Evolutionary conservation across 2,329 filamentous ascomycete species (phyloP).

Genomic region (Rhynchosporium graminicola): DNA sequence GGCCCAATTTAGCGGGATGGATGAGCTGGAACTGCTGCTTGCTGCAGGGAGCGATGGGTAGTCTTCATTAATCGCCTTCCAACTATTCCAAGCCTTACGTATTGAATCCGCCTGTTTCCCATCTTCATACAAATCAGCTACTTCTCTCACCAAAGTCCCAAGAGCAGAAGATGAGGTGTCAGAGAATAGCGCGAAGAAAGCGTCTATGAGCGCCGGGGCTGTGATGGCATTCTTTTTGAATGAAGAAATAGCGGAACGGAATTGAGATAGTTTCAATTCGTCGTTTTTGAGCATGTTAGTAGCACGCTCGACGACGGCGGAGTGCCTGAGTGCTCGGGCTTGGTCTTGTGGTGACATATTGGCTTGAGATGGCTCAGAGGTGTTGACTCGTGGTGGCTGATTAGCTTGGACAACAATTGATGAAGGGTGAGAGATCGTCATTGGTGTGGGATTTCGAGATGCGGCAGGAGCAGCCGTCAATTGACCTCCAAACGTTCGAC

Average conservation of each 20-base stretch:
- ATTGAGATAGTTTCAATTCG: slow-evolving; percentile 69
- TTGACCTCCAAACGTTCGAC: slow-evolving; percentile 81
- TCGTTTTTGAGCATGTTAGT: slow-evolving; percentile 79
- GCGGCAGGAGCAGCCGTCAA: slow-evolving; percentile 53
- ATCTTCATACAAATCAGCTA: slow-evolving; percentile 91
- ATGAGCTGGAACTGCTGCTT: slow-evolving; percentile 52
- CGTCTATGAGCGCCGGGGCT: slow-evolving; percentile 78
- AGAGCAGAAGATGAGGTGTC: slow-evolving; percentile 78
- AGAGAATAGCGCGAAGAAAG: slow-evolving; percentile 80
- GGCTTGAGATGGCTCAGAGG: slow-evolving; percentile 53
- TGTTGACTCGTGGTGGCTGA: slow-evolving; percentile 46
- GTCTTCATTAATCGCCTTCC: slow-evolving; percentile 94
- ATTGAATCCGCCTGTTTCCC: slow-evolving; percentile 70
- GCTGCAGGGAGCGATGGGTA: slow-evolving; percentile 85
- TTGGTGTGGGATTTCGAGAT: slow-evolving; percentile 41
- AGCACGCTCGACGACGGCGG: slow-evolving; percentile 83
- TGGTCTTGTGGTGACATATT: slow-evolving; percentile 73
- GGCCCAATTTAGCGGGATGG: slow-evolving; percentile 38
- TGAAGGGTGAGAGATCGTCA: slow-evolving; percentile 27
- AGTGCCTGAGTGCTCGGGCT: slow-evolving; percentile 76
- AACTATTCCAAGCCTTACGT: slow-evolving; percentile 87
- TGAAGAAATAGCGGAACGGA: slow-evolving; percentile 76
- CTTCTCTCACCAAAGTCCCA: slow-evolving; percentile 85
- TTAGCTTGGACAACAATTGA: slow-evolving; percentile 29
- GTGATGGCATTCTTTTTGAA: slow-evolving; percentile 71